A percentile compares a stretch with the other conserved stretches of the same genome.
Evolutionary conservation across 2,329 filamentous ascomycete species (phyloP).

Genomic region (Akanthomyces muscarius): DNA sequence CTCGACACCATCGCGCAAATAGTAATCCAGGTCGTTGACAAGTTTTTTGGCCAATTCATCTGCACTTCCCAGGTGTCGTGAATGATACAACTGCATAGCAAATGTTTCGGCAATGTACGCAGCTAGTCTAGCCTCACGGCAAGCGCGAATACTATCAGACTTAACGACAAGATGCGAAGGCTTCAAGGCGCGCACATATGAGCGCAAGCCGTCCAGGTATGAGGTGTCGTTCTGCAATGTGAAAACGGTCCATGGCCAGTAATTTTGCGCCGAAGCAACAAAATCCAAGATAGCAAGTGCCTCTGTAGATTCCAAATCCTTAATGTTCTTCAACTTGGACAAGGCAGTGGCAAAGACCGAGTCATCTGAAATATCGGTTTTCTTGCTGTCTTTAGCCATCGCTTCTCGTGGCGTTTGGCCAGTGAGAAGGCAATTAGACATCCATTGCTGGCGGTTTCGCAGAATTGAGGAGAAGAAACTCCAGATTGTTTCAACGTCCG

Average conservation of each 20-base stretch:
- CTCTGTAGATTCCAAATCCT: conserved; percentile 59
- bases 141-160: conserved; percentile 52
- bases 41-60: conserved; percentile 65
- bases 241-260: conserved; percentile 92
- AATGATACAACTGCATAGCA: conserved; percentile 84
- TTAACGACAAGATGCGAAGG: conserved; percentile 50
- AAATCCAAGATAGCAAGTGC: conserved; percentile 79
- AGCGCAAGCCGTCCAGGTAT: conserved; percentile 69
- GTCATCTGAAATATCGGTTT: conserved; percentile 45
- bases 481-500: conserved; percentile 71
- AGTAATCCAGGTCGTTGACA: conserved; percentile 72
- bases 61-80: conserved; percentile 69
- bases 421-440: conserved; percentile 88
- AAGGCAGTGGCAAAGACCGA: conserved; percentile 74
- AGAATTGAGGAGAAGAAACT: conserved; percentile 81
- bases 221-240: conserved; percentile 68
- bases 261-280: conserved; percentile 81
- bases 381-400: conserved; percentile 53
- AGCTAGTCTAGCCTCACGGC: conserved; percentile 66
- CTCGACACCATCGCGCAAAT: conserved; percentile 70
- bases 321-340: conserved; percentile 62
- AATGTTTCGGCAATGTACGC: conserved; percentile 83
- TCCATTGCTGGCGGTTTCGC: conserved; percentile 89
- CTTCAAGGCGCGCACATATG: conserved; percentile 60
- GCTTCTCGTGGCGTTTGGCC: conserved; percentile 79